Percentiles rank a stretch among this genome's conserved stretches.
Evolutionary conservation across 2,329 filamentous ascomycete species (phyloP).

Genomic region (Penicillium occitanis): DNA sequence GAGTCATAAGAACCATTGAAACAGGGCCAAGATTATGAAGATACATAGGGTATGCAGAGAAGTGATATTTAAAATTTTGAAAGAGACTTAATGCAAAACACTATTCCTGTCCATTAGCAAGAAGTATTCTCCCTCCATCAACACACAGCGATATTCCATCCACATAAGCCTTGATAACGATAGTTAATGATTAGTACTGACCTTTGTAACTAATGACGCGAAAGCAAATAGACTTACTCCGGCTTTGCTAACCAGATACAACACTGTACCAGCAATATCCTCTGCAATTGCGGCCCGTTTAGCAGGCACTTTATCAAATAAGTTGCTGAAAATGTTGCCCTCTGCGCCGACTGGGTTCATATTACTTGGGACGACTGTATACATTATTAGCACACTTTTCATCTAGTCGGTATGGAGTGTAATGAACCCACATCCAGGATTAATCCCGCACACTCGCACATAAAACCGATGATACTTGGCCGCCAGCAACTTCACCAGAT

Average conservation of each 20-base stretch:
- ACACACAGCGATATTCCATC: slow-evolving; percentile 43
- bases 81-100: background rate
- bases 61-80: background rate
- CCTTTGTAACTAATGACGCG: no score
- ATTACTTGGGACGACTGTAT: slow-evolving; percentile 42
- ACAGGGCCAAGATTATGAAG: background rate
- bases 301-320: slow-evolving; percentile 45
- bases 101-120: slow-evolving; percentile 43
- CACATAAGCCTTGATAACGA: slow-evolving; percentile 37
- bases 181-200: background rate
- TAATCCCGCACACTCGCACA: slow-evolving; percentile 47
- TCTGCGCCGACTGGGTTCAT: slow-evolving; percentile 47
- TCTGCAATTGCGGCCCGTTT: slow-evolving; percentile 40
- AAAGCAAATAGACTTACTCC: slow-evolving; percentile 33
- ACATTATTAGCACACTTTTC: slow-evolving; percentile 15
- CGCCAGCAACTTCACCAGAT: slow-evolving; percentile 51
- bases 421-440: slow-evolving; percentile 42
- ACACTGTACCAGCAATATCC: slow-evolving; percentile 46
- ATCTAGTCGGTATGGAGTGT: slow-evolving; percentile 14
- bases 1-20: background rate
- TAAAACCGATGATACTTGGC: slow-evolving; percentile 50
- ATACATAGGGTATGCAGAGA: background rate
- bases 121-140: slow-evolving; percentile 42
- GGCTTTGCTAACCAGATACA: slow-evolving; percentile 46
- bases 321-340: slow-evolving; percentile 43